These are phyloP conservation scores for Pholiota conissans DNA, from an alignment of 768 basidiomycete species.

Conservation along the genomic window DNA sequence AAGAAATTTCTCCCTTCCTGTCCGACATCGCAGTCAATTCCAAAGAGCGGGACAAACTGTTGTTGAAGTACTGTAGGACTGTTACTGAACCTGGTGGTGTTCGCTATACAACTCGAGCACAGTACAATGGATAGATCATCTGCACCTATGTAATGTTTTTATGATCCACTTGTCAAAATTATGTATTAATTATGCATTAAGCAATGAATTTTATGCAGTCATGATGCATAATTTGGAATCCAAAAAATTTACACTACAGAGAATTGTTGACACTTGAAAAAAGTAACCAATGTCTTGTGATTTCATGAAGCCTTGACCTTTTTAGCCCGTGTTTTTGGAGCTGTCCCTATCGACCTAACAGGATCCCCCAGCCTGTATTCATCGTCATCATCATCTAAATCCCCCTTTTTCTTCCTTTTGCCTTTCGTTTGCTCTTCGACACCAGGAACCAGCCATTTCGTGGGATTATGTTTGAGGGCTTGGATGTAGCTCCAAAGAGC, in stretches of 20 bases:
- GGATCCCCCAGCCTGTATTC: slow-evolving; percentile 48
- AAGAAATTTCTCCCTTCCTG: slow-evolving; percentile 83
- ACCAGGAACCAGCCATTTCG: slow-evolving; percentile 21
- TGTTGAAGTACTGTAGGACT: slow-evolving; percentile 84
- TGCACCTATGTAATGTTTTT: background rate
- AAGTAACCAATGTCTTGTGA: background rate
- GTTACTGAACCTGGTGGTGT: slow-evolving; percentile 65
- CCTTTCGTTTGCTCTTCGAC: slow-evolving; percentile 16
- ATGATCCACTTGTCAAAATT: background rate
- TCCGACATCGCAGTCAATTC: slow-evolving; percentile 77
- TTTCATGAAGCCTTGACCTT: slow-evolving; percentile 22
- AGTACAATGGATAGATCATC: slow-evolving; percentile 52
- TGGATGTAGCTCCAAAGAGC: slow-evolving; percentile 61
- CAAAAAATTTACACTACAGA: too few species aligned
- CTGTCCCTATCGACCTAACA: slow-evolving; percentile 36
- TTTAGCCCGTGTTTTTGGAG: slow-evolving; percentile 40
- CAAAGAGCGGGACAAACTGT: slow-evolving; percentile 85
- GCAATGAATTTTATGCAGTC: background rate
- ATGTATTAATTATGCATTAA: background rate
- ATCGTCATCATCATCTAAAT: slow-evolving; percentile 36
- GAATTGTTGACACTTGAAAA: too few species aligned
- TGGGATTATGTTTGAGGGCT: slow-evolving; percentile 26
- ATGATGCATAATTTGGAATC: background rate
- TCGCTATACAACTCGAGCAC: slow-evolving; percentile 74
- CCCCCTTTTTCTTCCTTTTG: slow-evolving; percentile 29